phyloP scores from a whole-genome alignment of 2,329 filamentous ascomycete species.

The Colletotrichum horii region DNA sequence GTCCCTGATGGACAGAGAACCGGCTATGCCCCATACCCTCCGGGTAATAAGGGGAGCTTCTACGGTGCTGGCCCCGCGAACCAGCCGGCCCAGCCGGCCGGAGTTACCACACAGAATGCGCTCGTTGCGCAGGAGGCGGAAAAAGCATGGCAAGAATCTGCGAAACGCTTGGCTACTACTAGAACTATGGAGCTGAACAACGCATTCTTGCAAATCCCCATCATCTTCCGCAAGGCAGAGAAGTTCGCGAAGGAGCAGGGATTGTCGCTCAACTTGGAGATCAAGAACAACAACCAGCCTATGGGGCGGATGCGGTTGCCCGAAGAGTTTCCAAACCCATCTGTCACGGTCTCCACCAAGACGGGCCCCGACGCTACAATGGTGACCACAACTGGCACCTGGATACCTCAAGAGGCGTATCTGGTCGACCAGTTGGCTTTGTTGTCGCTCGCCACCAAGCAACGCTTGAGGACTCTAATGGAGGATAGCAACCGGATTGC shows the following conservation, averaged over 20 bases:
- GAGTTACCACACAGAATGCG: conserved; percentile 62
- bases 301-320: conserved; percentile 56
- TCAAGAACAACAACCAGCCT: conserved; percentile 49
- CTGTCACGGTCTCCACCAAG: conserved; percentile 59
- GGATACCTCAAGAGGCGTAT: conserved; percentile 76
- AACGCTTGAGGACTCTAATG: conserved; percentile 75
- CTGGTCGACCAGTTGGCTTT: conserved; percentile 84
- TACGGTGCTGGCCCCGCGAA: conserved; percentile 71
- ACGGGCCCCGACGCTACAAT: conserved; percentile 67
- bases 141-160: conserved; percentile 70
- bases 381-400: conserved; percentile 68
- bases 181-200: conserved; percentile 74
- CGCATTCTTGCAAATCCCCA: conserved; percentile 72
- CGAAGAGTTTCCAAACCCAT: conserved; percentile 54
- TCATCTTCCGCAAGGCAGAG: conserved; percentile 62
- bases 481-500: conserved; percentile 78
- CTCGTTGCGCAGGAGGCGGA: conserved; percentile 70
- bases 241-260: conserved; percentile 65
- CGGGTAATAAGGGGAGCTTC: conserved; percentile 61
- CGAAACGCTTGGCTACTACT: conserved; percentile 62
- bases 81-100: conserved; percentile 57
- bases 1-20: conserved; percentile 54
- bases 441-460: conserved; percentile 81
- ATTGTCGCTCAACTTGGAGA: conserved; percentile 59
- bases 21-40: conserved; percentile 60